Conservation (phyloP, 1,284 basidiomycete genomes). For the Puccinia novopanici region DNA sequence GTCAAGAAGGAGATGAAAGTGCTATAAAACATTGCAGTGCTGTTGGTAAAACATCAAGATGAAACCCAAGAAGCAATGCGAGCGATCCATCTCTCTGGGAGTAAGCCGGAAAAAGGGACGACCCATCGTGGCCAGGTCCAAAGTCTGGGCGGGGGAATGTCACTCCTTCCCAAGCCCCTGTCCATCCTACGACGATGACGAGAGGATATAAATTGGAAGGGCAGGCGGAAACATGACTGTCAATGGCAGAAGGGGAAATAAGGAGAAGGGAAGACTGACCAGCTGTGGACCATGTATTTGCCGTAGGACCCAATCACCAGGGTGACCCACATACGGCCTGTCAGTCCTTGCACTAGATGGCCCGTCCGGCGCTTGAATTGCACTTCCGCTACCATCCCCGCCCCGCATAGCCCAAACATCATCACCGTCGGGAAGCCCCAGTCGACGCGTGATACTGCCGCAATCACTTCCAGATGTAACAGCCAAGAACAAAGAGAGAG, state of each 20-base stretch:
- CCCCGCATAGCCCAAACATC: slow-evolving; percentile 26
- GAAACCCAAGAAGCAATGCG: not conserved
- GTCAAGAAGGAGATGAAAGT: too few relatives aligned
- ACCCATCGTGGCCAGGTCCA: slow-evolving; percentile 37
- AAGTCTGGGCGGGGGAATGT: slow-evolving; percentile 26
- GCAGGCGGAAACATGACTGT: too few relatives aligned
- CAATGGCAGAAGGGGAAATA: too few relatives aligned
- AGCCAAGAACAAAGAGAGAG: not conserved
- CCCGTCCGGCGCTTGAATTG: slow-evolving; percentile 37
- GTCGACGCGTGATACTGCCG: slow-evolving; percentile 30
- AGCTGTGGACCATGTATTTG: slow-evolving; percentile 18
- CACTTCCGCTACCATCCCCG: slow-evolving; percentile 37
- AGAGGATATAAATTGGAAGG: not conserved
- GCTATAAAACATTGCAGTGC: not conserved
- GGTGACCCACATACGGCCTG: slow-evolving; percentile 27
- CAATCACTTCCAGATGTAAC: slow-evolving; percentile 1
- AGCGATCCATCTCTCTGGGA: slow-evolving; percentile 43
- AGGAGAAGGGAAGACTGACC: slow-evolving; percentile 13
- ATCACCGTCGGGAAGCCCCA: slow-evolving; percentile 41
- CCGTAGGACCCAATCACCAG: slow-evolving; percentile 16
- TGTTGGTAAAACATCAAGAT: not conserved
- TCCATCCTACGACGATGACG: slow-evolving; percentile 27
- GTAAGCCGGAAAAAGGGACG: slow-evolving; percentile 37
- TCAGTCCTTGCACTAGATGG: slow-evolving; percentile 4
- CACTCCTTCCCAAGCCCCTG: slow-evolving; percentile 38